Evolutionary conservation across 371 early-diverging fungal genomes (phyloP).

Genomic region (Rhizopus arrhizus): DNA sequence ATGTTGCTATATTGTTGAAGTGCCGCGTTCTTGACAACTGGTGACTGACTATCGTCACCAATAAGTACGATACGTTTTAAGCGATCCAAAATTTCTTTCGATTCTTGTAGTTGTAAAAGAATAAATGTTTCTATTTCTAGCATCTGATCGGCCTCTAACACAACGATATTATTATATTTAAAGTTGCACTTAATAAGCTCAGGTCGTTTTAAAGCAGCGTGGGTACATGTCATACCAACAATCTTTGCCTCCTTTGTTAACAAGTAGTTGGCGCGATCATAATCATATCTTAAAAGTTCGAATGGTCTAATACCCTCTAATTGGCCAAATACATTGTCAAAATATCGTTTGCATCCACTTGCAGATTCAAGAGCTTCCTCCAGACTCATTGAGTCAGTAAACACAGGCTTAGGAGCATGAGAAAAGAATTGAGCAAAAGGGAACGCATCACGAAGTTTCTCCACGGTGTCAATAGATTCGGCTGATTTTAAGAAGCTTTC

Average conservation of each 20-base stretch:
- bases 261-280: constrained; percentile 88
- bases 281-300: constrained; percentile 79
- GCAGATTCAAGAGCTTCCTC: constrained; percentile 63
- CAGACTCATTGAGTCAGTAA: constrained; percentile 51
- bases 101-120: constrained; percentile 82
- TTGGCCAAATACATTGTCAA: constrained; percentile 73
- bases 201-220: constrained; percentile 86
- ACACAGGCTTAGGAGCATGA: constrained; percentile 75
- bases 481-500: constrained; percentile 54
- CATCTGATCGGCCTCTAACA: constrained; percentile 98
- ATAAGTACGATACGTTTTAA: constrained; percentile 91
- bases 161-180: constrained; percentile 91
- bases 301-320: constrained; percentile 86
- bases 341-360: constrained; percentile 79
- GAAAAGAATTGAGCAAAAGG: constrained; percentile 83
- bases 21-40: constrained; percentile 85
- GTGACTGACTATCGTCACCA: constrained; percentile 98
- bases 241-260: constrained; percentile 93
- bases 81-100: constrained; percentile 59
- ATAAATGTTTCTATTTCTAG: constrained; percentile 96
- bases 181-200: constrained; percentile 87
- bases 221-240: constrained; percentile 95
- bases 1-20: constrained; percentile 85
- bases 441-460: constrained; percentile 56
- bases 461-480: constrained; percentile 22